Base-by-base conservation (phyloP, 805 yeast genomes). In the Yamadazyma kitorensis region DNA sequence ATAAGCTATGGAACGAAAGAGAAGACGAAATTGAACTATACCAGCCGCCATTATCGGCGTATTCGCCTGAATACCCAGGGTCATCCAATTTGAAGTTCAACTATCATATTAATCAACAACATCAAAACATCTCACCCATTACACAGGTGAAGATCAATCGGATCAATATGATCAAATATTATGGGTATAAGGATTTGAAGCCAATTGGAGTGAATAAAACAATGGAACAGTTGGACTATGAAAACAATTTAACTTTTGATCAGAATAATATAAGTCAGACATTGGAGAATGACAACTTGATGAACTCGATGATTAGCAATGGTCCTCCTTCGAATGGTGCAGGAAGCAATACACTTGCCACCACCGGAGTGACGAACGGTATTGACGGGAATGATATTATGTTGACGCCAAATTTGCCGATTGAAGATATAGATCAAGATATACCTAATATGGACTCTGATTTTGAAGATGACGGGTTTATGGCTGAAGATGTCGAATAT, bases 11-110 rank as follows among this genome's bases (percentile, higher is more conserved):
- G 48, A 34, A 25, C n/a, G 15, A 30, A 49, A 49, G n/a, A 47
- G 50, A 34, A 22, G 54, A 15, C 4, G 22, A 37, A 22, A 11
- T 28, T 3, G 45, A 48, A 23, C 39, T 49, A 23, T 63, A 54
- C 40, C 76, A 76, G 1, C 81, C 80, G 2, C 78, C 82, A 6
- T 51, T 77, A 15, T 67, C 74, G 13, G 75, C 79, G 2, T 77
- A 76, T 45, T 66, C 78, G 0, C 65, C 80, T 3, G 74, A 70
- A 14, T 55, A 60, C 36, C 56, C 59, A 8, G 62, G 61, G 1
- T 29, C 41, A 3, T 49, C 54, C 6, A 48, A 46, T 27, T 15
- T 49, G 6, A 27, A 40, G 10, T 18, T 27, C 29, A 24, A 40
- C 8, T 29, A 37, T 12, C 17, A 14, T 10, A 17, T 33, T 10